Evolutionary conservation across 345 rosid genomes (phyloP).

Genomic region (Gossypium rotundifolium): DNA sequence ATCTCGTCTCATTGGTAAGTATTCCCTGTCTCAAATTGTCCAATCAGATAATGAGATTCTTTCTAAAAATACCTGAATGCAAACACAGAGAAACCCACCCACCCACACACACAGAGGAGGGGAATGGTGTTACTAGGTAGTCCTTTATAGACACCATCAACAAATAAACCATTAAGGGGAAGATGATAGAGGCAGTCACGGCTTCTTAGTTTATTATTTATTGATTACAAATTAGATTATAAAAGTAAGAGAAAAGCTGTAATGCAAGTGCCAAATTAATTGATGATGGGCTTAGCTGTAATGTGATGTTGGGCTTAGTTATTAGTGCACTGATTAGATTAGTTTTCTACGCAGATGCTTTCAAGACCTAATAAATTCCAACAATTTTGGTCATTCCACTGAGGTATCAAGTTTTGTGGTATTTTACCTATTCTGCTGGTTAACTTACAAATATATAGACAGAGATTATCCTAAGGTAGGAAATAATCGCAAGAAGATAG

Average conservation of each 20-base stretch:
- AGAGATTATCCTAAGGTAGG: too few species aligned
- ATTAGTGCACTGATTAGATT: neutral
- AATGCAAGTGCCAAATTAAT: neutral
- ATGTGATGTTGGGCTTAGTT: neutral
- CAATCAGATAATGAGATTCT: conserved; percentile 19
- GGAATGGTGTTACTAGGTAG: neutral
- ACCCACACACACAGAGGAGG: neutral
- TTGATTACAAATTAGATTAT: neutral
- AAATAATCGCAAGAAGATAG: too few species aligned
- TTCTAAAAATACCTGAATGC: neutral
- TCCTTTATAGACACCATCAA: neutral
- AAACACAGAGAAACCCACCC: neutral
- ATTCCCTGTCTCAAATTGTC: conserved; percentile 57
- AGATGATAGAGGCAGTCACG: neutral
- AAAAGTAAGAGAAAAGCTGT: neutral
- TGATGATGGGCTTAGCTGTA: neutral
- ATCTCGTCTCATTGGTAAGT: conserved; percentile 97
- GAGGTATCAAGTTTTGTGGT: neutral
- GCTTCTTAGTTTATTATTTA: neutral
- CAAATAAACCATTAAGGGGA: neutral
- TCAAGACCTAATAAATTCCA: neutral
- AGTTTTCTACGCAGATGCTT: neutral
- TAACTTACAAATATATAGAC: too few species aligned
- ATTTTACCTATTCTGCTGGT: neutral
- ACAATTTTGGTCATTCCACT: neutral